A percentile compares a stretch with the other conserved stretches of the same genome.
Evolutionary conservation across 805 yeast genomes (phyloP).

Genomic region (Ogataea sp.): DNA sequence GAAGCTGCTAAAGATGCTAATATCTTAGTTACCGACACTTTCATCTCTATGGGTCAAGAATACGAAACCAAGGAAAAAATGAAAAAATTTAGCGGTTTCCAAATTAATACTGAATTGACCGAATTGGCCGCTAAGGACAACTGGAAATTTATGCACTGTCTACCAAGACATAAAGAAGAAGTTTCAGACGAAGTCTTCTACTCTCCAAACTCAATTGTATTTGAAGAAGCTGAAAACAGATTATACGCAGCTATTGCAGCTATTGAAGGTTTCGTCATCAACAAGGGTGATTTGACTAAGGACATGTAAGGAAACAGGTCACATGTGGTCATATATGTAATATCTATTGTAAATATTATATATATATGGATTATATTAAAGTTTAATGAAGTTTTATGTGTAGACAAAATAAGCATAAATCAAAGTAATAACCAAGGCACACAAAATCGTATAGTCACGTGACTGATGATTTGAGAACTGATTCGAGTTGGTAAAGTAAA

Average conservation of each 20-base stretch:
- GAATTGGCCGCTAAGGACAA: constrained; percentile 48
- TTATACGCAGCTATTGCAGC: constrained; percentile 94
- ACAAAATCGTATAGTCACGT: too few relatives aligned
- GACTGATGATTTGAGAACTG: background rate
- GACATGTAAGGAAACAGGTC: background rate
- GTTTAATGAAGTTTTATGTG: too few relatives aligned
- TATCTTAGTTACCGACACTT: constrained; percentile 89
- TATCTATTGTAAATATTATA: too few relatives aligned
- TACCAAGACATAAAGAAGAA: constrained; percentile 93
- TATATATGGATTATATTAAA: too few relatives aligned
- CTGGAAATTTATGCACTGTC: constrained; percentile 96
- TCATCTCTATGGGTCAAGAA: constrained; percentile 98
- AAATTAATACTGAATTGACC: constrained; percentile 64
- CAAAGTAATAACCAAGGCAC: too few relatives aligned
- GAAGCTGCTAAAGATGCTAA: constrained; percentile 68
- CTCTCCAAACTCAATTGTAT: constrained; percentile 74
- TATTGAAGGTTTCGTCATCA: constrained; percentile 79
- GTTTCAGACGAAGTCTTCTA: constrained; percentile 92
- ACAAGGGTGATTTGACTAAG: constrained; percentile 52
- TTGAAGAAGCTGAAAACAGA: constrained; percentile 94
- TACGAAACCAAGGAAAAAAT: constrained; percentile 62
- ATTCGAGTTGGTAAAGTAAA: too few relatives aligned
- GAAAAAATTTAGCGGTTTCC: constrained; percentile 80
- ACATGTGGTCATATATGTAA: too few relatives aligned
- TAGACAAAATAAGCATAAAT: background rate